Percentiles rank a stretch among this genome's conserved stretches.
Conservation (phyloP, 305 asterid species). For the Euphrasia arctica region DNA sequence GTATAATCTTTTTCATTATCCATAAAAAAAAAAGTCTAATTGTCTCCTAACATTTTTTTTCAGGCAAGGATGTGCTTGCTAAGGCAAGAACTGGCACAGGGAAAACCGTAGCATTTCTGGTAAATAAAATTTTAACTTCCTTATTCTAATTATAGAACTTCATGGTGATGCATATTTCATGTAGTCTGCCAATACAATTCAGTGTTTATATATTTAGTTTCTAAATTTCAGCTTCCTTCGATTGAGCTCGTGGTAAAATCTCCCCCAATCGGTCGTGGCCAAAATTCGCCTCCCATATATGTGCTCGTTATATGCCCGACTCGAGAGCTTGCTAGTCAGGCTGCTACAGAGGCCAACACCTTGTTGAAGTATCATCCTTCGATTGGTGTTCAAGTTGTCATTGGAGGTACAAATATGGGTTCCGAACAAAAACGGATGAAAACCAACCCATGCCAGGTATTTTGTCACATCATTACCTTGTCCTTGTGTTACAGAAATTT, state of each 20-base stretch:
- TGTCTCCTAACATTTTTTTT: constrained; percentile 23
- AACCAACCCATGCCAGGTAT: constrained; percentile 93
- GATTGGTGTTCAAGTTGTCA: constrained; percentile 92
- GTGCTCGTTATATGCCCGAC: constrained; percentile 96
- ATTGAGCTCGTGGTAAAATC: constrained; percentile 73
- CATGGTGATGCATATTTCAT: no score
- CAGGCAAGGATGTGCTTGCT: constrained; percentile 98
- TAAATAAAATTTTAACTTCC: constrained; percentile 31
- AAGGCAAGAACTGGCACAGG: constrained; percentile 99
- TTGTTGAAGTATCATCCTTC: constrained; percentile 90
- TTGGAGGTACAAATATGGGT: constrained; percentile 86
- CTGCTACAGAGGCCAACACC: constrained; percentile 85
- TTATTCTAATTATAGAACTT: not conserved
- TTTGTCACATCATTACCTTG: no score
- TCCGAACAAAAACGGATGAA: constrained; percentile 89
- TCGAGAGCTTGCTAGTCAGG: constrained; percentile 93
- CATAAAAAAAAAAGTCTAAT: not conserved
- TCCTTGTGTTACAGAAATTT: no score
- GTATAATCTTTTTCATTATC: not conserved
- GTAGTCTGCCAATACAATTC: no score
- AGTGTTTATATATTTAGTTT: constrained; percentile 23
- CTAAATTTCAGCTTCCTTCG: constrained; percentile 84
- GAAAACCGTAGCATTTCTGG: constrained; percentile 96
- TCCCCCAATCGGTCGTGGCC: constrained; percentile 47
- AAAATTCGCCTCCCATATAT: constrained; percentile 65